Evolutionary conservation across 2,329 filamentous ascomycete genomes (phyloP).

Genomic region (Setomelanomma holmii): DNA sequence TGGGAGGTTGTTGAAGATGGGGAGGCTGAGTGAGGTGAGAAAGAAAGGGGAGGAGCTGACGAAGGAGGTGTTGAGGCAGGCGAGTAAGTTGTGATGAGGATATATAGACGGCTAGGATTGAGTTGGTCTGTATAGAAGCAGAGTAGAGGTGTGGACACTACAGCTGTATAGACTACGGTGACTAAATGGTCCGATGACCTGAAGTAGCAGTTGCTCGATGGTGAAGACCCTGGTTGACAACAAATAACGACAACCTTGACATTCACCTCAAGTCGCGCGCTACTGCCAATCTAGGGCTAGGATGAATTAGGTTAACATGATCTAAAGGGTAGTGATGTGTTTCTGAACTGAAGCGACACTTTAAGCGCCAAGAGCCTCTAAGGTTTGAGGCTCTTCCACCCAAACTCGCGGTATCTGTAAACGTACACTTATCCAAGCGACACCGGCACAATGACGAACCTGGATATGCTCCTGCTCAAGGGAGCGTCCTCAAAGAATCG

Average conservation of each 20-base stretch:
- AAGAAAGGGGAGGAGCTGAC: conserved; percentile 61
- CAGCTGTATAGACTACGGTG: too few species aligned
- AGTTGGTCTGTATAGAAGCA: too few species aligned
- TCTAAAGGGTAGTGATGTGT: too few species aligned
- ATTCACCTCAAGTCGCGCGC: too few species aligned
- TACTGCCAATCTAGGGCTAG: too few species aligned
- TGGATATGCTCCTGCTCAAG: conserved; percentile 81
- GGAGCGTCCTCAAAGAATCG: conserved; percentile 78
- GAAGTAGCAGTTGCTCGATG: too few species aligned
- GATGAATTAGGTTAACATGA: too few species aligned
- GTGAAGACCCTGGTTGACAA: too few species aligned
- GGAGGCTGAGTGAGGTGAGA: conserved; percentile 61
- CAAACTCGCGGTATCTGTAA: background rate
- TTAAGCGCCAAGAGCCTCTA: background rate
- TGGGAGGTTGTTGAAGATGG: conserved; percentile 60
- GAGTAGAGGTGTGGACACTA: too few species aligned
- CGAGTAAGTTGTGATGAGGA: conserved; percentile 55
- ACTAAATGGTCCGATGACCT: too few species aligned
- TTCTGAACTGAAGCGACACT: background rate
- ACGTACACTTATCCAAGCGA: conserved; percentile 8
- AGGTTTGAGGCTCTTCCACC: background rate
- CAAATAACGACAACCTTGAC: too few species aligned
- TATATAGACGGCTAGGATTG: too few species aligned
- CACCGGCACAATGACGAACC: conserved; percentile 44
- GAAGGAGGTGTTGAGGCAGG: conserved; percentile 58